These are phyloP conservation scores for Termitomyces sp. DNA, from an alignment of 768 basidiomycete genomes.

Conservation along the genomic window DNA sequence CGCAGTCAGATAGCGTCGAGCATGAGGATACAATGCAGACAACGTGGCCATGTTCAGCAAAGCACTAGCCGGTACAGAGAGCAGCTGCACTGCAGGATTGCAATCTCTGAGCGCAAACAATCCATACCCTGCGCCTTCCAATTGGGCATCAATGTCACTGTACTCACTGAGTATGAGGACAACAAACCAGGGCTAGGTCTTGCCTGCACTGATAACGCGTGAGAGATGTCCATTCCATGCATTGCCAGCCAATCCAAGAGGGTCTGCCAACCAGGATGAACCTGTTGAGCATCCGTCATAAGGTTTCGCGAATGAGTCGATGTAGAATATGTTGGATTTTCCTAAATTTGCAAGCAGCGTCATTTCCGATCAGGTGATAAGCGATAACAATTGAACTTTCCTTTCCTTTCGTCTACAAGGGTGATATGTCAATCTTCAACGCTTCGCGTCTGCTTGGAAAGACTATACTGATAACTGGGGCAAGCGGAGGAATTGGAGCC, in stretches of 20 bases:
- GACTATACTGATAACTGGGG: constrained; percentile 85
- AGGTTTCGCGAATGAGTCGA: not conserved
- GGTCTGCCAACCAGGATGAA: constrained; percentile 36
- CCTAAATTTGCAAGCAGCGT: not conserved
- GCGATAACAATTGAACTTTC: not conserved
- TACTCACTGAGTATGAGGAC: not conserved
- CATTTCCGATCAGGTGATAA: constrained; percentile 2
- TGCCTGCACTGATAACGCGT: constrained; percentile 44
- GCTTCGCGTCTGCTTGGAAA: constrained; percentile 75
- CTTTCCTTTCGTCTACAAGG: too few relatives aligned
- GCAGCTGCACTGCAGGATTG: constrained; percentile 50
- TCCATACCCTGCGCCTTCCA: constrained; percentile 61
- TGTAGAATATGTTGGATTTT: not conserved
- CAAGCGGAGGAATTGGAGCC: constrained; percentile 86
- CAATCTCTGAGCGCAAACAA: constrained; percentile 43
- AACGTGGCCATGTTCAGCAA: constrained; percentile 75
- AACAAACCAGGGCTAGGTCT: constrained; percentile 45
- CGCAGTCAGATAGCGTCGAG: constrained; percentile 41
- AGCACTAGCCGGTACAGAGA: constrained; percentile 64
- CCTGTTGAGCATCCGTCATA: constrained; percentile 1
- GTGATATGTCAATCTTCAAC: constrained; percentile 73
- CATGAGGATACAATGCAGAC: constrained; percentile 45
- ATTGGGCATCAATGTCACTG: not conserved
- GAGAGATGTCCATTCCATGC: constrained; percentile 40
- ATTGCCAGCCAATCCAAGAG: constrained; percentile 48